Conservation (phyloP, 306 rosid genomes). For the Trichosanthes truncata region DNA sequence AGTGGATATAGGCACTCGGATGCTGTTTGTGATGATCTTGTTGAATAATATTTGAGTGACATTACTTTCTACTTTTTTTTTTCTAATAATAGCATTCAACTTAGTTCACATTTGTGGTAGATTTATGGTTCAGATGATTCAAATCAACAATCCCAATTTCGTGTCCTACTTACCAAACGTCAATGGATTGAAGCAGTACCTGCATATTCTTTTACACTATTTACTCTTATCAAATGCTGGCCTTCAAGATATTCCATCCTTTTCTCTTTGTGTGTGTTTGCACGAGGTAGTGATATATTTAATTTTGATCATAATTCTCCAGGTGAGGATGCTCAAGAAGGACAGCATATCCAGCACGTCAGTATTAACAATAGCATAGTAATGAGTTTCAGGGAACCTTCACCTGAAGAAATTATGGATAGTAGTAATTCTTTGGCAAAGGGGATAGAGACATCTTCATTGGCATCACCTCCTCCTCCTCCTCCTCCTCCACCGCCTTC, state of each 20-base stretch:
- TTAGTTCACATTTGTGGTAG: not conserved
- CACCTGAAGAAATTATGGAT: constrained; percentile 1
- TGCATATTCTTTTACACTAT: not conserved
- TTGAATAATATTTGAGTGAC: not conserved
- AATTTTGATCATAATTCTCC: constrained; percentile 16
- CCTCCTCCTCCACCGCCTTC: constrained; percentile 63
- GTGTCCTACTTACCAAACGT: not conserved
- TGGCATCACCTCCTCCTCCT: constrained; percentile 39
- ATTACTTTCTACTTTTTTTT: not conserved
- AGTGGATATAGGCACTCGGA: not conserved
- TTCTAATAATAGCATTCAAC: not conserved
- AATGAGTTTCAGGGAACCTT: constrained; percentile 17
- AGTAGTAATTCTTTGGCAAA: constrained; percentile 17
- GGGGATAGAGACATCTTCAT: constrained; percentile 1
- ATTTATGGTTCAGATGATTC: constrained; percentile 3
- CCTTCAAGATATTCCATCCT: not conserved
- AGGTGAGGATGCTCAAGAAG: constrained; percentile 51
- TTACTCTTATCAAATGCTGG: not conserved
- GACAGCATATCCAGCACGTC: constrained; percentile 16
- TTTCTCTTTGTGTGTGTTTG: constrained; percentile 1
- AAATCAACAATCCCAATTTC: not conserved
- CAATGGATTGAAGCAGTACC: not conserved
- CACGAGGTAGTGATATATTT: constrained; percentile 10
- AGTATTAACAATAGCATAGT: constrained; percentile 24
- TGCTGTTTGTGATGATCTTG: not conserved